Conservation (phyloP, 176 grass and related monocot genomes). For the Urochloa ruziziensis region DNA sequence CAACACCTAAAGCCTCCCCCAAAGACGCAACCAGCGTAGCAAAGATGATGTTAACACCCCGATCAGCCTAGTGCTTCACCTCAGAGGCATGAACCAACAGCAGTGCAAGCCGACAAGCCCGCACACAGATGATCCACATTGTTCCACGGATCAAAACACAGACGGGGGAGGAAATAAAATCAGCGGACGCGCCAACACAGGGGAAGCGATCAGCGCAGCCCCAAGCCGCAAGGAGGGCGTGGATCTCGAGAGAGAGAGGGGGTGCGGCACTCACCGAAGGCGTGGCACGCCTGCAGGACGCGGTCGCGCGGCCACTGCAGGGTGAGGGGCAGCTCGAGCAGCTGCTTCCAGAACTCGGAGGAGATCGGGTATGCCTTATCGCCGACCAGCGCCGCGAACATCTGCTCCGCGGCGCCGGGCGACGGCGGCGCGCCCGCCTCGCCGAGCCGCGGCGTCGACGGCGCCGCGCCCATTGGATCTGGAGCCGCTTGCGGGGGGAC, state of each 20-base stretch:
- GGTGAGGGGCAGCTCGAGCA: constrained; percentile 89
- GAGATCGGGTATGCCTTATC: constrained; percentile 65
- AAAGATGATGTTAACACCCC: not conserved
- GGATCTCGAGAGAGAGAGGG: constrained; percentile 30
- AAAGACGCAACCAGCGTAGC: not conserved
- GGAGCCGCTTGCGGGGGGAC: constrained; percentile 11
- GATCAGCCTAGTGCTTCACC: not conserved
- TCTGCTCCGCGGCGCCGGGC: constrained; percentile 64
- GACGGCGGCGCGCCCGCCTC: constrained; percentile 5
- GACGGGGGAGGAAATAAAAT: not conserved
- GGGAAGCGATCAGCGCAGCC: not conserved
- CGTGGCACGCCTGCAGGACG: constrained; percentile 86
- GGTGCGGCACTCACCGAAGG: constrained; percentile 55
- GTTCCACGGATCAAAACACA: not conserved
- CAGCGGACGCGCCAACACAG: not conserved
- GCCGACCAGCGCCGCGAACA: constrained; percentile 86
- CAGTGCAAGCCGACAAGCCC: not conserved
- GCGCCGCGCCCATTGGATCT: constrained; percentile 87
- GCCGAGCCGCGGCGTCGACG: constrained; percentile 79
- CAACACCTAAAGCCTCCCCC: not conserved
- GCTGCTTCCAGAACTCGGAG: constrained; percentile 93
- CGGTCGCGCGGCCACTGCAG: constrained; percentile 87
- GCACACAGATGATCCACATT: constrained; percentile 27
- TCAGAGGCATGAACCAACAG: constrained; percentile 12
- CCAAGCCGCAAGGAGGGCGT: not conserved